phyloP scores from a whole-genome alignment of 1,139 yeast genomes.

The Taiozyma onychis region DNA sequence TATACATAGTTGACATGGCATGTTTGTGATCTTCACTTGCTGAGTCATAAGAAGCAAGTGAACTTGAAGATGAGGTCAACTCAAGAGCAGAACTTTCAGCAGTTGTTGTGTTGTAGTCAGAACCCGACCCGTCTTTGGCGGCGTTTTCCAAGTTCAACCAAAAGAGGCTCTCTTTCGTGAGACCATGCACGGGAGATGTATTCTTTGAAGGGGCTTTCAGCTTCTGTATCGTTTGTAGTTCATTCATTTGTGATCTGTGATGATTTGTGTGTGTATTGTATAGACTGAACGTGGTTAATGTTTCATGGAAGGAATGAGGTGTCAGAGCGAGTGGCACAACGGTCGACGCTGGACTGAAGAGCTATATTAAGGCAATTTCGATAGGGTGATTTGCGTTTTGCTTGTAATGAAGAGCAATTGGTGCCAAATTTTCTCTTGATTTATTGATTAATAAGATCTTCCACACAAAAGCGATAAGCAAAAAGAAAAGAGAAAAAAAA shows the following conservation, averaged over 20 bases:
- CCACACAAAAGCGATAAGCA: neutral
- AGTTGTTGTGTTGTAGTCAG: neutral
- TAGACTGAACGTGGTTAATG: neutral
- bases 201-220: neutral
- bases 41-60: conserved; percentile 18
- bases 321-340: neutral
- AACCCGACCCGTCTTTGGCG: neutral
- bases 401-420: neutral
- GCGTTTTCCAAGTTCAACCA: conserved; percentile 4
- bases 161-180: conserved; percentile 5
- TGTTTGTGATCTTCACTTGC: conserved; percentile 14
- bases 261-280: neutral
- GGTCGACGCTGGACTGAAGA: neutral
- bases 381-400: neutral
- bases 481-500: neutral
- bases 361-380: neutral
- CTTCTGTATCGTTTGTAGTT: neutral
- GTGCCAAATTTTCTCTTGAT: neutral
- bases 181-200: neutral
- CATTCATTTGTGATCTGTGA: neutral
- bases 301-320: neutral
- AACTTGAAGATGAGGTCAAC: conserved; percentile 15
- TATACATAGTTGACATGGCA: conserved; percentile 5
- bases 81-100: conserved; percentile 8
- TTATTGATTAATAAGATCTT: neutral